These are phyloP conservation scores for Pichia sp. DNA, from an alignment of 1,139 yeast genomes.

Conservation along the genomic window DNA sequence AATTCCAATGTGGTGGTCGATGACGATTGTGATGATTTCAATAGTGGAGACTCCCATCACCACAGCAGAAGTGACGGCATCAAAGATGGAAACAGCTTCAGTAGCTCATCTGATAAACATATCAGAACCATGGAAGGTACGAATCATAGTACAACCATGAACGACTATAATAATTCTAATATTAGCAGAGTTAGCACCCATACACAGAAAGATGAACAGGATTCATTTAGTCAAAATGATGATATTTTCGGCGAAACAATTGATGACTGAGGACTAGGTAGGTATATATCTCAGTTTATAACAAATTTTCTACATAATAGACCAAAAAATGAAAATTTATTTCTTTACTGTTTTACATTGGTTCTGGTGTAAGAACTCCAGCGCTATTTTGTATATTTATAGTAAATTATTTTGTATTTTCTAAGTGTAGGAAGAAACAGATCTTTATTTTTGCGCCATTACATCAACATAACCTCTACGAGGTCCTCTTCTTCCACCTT, in stretches of 20 bases:
- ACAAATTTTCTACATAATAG: not conserved
- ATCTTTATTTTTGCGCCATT: slow-evolving; percentile 35
- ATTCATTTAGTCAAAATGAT: slow-evolving; percentile 12
- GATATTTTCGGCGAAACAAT: slow-evolving; percentile 27
- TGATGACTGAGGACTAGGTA: slow-evolving; percentile 9
- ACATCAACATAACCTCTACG: slow-evolving; percentile 77
- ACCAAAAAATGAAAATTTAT: not conserved
- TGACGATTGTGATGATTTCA: slow-evolving; percentile 17
- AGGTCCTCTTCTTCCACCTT: slow-evolving; percentile 61
- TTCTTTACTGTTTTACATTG: not conserved
- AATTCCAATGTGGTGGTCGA: slow-evolving; percentile 14
- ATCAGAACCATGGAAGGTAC: slow-evolving; percentile 9
- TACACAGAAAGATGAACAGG: slow-evolving; percentile 13
- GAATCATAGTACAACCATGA: slow-evolving; percentile 7
- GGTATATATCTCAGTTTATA: not conserved
- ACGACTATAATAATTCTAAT: not conserved
- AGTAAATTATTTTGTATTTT: not conserved
- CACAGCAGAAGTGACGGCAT: no score
- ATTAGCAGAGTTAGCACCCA: not conserved
- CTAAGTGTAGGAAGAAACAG: not conserved
- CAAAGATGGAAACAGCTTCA: not conserved
- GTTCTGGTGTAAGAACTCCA: no score
- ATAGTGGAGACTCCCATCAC: not conserved
- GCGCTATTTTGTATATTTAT: not conserved
- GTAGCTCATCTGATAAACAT: not conserved